A percentile compares a stretch with the other conserved stretches of the same genome.
Conservation (phyloP, 2,329 filamentous ascomycete genomes). For the Paecilomyces dactylethromorphus region DNA sequence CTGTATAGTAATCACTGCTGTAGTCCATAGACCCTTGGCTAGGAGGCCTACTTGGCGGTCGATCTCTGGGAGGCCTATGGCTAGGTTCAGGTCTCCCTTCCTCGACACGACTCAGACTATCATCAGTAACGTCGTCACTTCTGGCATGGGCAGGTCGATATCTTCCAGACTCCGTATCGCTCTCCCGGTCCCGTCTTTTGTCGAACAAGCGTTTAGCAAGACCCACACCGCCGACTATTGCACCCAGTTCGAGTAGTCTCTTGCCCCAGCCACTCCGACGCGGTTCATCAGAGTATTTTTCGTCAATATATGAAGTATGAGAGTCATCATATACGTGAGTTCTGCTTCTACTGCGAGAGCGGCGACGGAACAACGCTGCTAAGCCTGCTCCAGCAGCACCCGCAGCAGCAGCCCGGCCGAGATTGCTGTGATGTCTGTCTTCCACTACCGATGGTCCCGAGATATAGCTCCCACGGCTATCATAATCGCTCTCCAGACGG, state of each 20-base stretch:
- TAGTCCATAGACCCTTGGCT: slow-evolving; percentile 20
- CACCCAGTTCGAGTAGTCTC: slow-evolving; percentile 55
- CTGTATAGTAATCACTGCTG: slow-evolving; percentile 33
- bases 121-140: slow-evolving; percentile 36
- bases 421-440: slow-evolving; percentile 36
- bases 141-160: slow-evolving; percentile 48
- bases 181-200: slow-evolving; percentile 47
- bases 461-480: slow-evolving; percentile 53
- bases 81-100: slow-evolving; percentile 46
- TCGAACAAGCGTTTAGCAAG: slow-evolving; percentile 55
- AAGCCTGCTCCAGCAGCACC: slow-evolving; percentile 54
- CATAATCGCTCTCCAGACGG: slow-evolving; percentile 48
- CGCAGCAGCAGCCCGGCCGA: slow-evolving; percentile 47
- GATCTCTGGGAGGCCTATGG: slow-evolving; percentile 23
- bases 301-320: slow-evolving; percentile 56
- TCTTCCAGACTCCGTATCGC: slow-evolving; percentile 46
- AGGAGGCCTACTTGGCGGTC: slow-evolving; percentile 15
- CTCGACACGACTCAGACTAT: slow-evolving; percentile 39
- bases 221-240: slow-evolving; percentile 56
- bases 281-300: slow-evolving; percentile 57
- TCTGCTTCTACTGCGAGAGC: slow-evolving; percentile 38
- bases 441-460: slow-evolving; percentile 46
- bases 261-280: slow-evolving; percentile 53
- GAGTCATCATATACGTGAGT: slow-evolving; percentile 37
- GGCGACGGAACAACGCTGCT: slow-evolving; percentile 42